Percentiles rank a stretch among this genome's conserved stretches.
These are phyloP conservation scores for Chiua virens DNA, from an alignment of 768 basidiomycete species.

Conservation along the genomic window DNA sequence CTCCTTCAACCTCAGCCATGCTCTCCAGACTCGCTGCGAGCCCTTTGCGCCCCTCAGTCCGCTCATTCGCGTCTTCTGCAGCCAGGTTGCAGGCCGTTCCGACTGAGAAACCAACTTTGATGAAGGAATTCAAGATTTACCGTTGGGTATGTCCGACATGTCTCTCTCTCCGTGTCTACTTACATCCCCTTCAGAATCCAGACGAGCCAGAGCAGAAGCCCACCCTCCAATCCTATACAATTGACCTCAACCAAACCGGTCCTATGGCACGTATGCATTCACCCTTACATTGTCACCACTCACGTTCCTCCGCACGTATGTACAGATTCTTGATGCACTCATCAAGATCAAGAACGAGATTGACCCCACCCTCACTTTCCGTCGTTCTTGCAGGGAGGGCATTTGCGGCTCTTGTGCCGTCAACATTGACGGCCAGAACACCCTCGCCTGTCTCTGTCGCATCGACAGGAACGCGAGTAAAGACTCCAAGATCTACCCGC, in stretches of 20 bases:
- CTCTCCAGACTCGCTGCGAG: constrained; percentile 3
- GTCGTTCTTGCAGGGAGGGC: constrained; percentile 89
- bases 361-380: constrained; percentile 96
- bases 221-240: constrained; percentile 81
- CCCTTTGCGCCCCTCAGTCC: constrained; percentile 16
- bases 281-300: constrained; percentile 1
- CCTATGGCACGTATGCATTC: constrained; percentile 68
- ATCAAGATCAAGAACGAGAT: constrained; percentile 99
- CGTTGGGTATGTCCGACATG: constrained; percentile 67
- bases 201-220: constrained; percentile 94
- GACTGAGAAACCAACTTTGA: constrained; percentile 62
- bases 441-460: constrained; percentile 93
- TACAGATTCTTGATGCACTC: constrained; percentile 80
- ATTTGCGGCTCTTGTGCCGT: constrained; percentile 99
- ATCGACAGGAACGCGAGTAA: constrained; percentile 77
- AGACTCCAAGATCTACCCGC: constrained; percentile 90
- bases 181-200: constrained; percentile 64
- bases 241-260: constrained; percentile 92
- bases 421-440: constrained; percentile 99
- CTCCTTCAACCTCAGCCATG: constrained; percentile 10
- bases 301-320: background rate
- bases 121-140: constrained; percentile 98
- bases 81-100: constrained; percentile 42
- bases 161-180: background rate
- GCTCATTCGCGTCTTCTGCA: constrained; percentile 34